phyloP scores from a whole-genome alignment of 139 green algal genomes.

The Zygnema cylindricum region DNA sequence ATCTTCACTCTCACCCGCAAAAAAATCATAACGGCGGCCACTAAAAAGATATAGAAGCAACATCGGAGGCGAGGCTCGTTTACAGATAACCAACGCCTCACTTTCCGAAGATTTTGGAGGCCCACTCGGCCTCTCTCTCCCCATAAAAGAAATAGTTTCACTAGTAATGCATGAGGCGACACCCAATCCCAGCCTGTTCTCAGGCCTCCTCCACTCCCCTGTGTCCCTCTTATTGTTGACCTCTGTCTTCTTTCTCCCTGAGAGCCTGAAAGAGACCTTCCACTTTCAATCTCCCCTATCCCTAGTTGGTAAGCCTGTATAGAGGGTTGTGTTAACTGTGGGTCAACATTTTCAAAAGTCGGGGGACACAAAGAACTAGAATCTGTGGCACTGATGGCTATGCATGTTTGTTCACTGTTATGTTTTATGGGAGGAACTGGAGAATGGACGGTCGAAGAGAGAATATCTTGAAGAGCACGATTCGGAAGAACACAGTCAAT shows the following conservation, averaged over 20 bases:
- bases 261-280: not conserved
- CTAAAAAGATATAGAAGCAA: not conserved
- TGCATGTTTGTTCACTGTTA: not conserved
- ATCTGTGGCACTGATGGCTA: not conserved
- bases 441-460: not conserved
- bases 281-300: not conserved
- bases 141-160: not conserved
- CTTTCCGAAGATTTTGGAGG: not conserved
- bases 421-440: too few relatives aligned
- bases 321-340: not conserved
- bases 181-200: not conserved
- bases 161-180: not conserved
- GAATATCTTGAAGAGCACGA: not conserved
- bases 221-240: not conserved
- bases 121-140: not conserved
- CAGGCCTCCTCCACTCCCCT: not conserved
- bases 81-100: not conserved
- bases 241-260: not conserved
- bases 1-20: not conserved
- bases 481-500: slow-evolving; percentile 22
- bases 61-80: slow-evolving; percentile 17
- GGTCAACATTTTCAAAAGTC: not conserved
- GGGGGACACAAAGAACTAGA: not conserved
- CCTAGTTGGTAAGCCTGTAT: not conserved
- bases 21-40: slow-evolving; percentile 3